Base-by-base conservation (phyloP, 2,329 filamentous ascomycete genomes). In the Colletotrichum sp. region DNA sequence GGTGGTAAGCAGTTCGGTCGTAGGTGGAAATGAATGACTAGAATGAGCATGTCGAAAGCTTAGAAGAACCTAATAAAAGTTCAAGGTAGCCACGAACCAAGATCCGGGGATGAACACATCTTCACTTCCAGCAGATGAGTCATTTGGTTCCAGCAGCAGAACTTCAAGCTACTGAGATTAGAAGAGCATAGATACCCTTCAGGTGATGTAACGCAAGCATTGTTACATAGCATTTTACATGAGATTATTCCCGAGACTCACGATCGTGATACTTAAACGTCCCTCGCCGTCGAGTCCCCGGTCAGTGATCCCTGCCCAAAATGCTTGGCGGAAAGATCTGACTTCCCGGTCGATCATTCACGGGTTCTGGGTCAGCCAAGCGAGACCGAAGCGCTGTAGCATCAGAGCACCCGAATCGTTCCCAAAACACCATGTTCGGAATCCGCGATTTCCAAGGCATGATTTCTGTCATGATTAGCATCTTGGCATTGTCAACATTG, bases 121-220 rank as follows among this genome's bases (percentile, higher is more conserved):
- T 11, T 3, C 39, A 12, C n/a, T 49, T 49, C 44, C 0, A 49
- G n/a, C 19, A 22, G n/a, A 22, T 3, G 11, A 49, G 44, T 3
- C 9, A 3, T 6, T 6, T 44, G 39, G 19, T 44, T 44, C 19
- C 19, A 0, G 0, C 19, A n/a, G 39, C 19, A 0, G 9, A 3
- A 44, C 1, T 44, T 4, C 44, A 49, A 49, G n/a, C 3, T 49
- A 0, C 44, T 22, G 44, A 49, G 39, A n/a, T 49, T 11, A 12
- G 5, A 49, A 6, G 5, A n/a, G 0, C 5, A 1, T 6, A 49
- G 39, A 12, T n/a, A n/a, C 39, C 36, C 3, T 49, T 19, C 16
- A 1, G 36, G 0, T 22, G 11, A 12, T 4, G 44, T 22, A 0
- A 0, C 1, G 44, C 44, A 22, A 49, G n/a, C 44, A n/a, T n/a